These are phyloP conservation scores for Posidonia australis DNA, from an alignment of 106 monocot genomes.

Conservation along the genomic window DNA sequence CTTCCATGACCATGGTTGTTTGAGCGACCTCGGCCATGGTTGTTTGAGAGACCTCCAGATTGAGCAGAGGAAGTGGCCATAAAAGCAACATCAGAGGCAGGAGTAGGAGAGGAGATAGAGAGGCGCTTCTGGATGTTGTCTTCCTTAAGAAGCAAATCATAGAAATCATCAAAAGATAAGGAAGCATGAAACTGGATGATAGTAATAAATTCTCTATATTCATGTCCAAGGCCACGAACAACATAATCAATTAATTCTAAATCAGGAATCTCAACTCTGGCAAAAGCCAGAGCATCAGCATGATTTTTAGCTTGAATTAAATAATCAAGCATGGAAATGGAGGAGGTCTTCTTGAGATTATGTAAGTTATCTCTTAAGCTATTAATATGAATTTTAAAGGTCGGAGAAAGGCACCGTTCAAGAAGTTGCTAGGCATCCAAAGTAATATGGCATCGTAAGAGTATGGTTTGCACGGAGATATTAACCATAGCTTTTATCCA, in stretches of 20 bases:
- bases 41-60: slow-evolving; percentile 14
- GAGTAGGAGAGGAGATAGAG: not conserved
- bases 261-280: not conserved
- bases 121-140: not conserved
- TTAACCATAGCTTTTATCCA: not conserved
- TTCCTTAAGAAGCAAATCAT: not conserved
- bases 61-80: not conserved
- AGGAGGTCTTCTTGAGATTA: not conserved
- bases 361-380: not conserved
- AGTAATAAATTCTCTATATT: not conserved
- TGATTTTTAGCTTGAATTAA: not conserved
- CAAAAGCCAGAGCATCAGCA: not conserved
- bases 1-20: not conserved
- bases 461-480: not conserved
- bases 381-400: not conserved
- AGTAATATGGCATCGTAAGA: not conserved
- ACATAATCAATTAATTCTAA: too few relatives aligned
- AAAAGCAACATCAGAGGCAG: not conserved
- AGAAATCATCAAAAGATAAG: not conserved
- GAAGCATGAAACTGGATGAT: not conserved
- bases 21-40: slow-evolving; percentile 26
- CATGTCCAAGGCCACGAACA: not conserved
- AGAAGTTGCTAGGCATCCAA: not conserved
- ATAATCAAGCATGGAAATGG: not conserved
- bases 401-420: not conserved